phyloP scores from a whole-genome alignment of 768 basidiomycete species.

The Suillus subalutaceus region DNA sequence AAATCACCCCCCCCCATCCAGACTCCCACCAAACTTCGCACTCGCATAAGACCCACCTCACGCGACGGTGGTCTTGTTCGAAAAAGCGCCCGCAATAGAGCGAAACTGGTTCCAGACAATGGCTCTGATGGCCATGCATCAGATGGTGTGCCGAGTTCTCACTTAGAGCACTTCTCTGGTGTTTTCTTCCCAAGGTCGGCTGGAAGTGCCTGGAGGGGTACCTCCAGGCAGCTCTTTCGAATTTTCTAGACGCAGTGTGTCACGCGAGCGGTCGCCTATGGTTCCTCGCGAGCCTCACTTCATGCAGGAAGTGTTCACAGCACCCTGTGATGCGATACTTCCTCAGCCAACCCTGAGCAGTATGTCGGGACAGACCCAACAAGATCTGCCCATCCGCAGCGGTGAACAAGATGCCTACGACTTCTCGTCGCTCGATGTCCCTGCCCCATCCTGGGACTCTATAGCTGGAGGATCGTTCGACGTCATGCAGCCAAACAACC shows the following conservation, averaged over 20 bases:
- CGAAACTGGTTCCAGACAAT: not conserved
- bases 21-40: not conserved
- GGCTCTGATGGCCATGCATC: not conserved
- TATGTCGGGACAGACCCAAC: too few species aligned
- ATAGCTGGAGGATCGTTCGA: not conserved
- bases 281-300: not conserved
- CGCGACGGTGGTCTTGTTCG: not conserved
- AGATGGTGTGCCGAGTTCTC: not conserved
- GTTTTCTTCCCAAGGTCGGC: not conserved
- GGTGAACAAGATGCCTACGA: too few species aligned
- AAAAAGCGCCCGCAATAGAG: not conserved
- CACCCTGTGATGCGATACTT: not conserved
- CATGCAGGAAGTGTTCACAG: not conserved
- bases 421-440: not conserved
- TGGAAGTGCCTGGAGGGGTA: slow-evolving; percentile 1
- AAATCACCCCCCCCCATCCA: not conserved
- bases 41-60: not conserved
- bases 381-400: too few species aligned
- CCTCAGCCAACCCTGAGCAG: too few species aligned
- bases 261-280: not conserved
- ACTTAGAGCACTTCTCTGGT: not conserved
- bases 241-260: not conserved
- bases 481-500: not conserved
- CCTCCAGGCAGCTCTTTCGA: not conserved
- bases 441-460: not conserved